A percentile compares a stretch with the other conserved stretches of the same genome.
Evolutionary conservation across 1,139 yeast species (phyloP).

Genomic region (Taphrina flavorubra): DNA sequence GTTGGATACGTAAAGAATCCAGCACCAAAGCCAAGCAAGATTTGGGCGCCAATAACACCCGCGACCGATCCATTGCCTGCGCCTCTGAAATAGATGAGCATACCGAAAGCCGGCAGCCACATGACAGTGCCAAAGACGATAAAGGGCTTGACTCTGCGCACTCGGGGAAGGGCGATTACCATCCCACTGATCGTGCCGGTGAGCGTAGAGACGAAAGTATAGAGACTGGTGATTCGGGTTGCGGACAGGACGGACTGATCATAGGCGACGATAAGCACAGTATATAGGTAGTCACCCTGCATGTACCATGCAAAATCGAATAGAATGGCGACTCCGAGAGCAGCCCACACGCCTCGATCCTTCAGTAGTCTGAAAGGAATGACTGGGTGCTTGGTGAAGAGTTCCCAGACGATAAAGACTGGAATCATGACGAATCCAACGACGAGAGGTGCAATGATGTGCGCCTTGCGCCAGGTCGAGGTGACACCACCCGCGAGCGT

Average conservation of each 20-base stretch:
- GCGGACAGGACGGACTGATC: constrained; percentile 45
- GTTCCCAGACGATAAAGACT: constrained; percentile 46
- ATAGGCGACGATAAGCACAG: constrained; percentile 42
- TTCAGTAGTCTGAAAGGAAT: constrained; percentile 45
- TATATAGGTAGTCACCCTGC: constrained; percentile 41
- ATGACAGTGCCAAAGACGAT: constrained; percentile 45
- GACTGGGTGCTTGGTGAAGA: constrained; percentile 44
- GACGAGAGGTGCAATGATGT: constrained; percentile 51
- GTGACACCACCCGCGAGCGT: constrained; percentile 50
- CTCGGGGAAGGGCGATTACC: constrained; percentile 43
- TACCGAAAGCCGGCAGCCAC: constrained; percentile 46
- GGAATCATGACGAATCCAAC: constrained; percentile 44
- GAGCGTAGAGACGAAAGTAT: constrained; percentile 47
- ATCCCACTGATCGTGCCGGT: constrained; percentile 45
- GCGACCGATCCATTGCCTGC: constrained; percentile 41
- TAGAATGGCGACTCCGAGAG: constrained; percentile 47
- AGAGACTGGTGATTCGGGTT: constrained; percentile 46
- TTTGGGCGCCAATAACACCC: constrained; percentile 46
- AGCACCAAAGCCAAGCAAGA: constrained; percentile 66
- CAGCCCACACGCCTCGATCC: constrained; percentile 45
- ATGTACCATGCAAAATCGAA: constrained; percentile 47
- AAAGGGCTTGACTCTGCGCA: constrained; percentile 45
- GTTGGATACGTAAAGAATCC: constrained; percentile 67
- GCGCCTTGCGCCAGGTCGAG: constrained; percentile 49
- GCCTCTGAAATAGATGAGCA: constrained; percentile 46